These are phyloP conservation scores for Parsonsia alboflavescens DNA, from an alignment of 257 asterid genomes.

Conservation along the genomic window DNA sequence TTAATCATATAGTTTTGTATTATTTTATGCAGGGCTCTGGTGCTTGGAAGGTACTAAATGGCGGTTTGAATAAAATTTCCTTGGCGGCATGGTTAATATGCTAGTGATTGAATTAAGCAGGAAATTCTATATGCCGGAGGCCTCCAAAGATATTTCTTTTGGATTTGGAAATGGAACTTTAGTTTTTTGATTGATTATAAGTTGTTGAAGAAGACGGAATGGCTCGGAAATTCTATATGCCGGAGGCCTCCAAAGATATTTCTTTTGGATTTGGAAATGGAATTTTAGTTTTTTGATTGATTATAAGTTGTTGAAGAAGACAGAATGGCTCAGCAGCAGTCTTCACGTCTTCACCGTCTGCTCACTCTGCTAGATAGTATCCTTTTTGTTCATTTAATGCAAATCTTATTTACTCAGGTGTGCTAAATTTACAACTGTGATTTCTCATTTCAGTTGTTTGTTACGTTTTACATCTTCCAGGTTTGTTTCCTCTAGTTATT, in stretches of 20 bases:
- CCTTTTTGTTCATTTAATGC: slow-evolving; percentile 35
- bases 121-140: slow-evolving; percentile 24
- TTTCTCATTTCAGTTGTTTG: neutral
- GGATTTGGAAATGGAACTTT: slow-evolving; percentile 26
- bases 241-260: slow-evolving; percentile 25
- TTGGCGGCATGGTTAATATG: slow-evolving; percentile 29
- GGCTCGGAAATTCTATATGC: slow-evolving; percentile 22
- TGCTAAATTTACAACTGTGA: neutral
- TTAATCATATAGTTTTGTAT: neutral
- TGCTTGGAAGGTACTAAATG: slow-evolving; percentile 23
- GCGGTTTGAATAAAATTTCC: slow-evolving; percentile 1
- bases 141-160: slow-evolving; percentile 19
- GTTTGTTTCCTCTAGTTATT: neutral
- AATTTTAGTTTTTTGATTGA: slow-evolving; percentile 32
- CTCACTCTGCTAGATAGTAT: slow-evolving; percentile 97
- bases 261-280: slow-evolving; percentile 23
- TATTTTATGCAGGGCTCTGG: slow-evolving; percentile 16
- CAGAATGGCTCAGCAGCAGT: slow-evolving; percentile 87
- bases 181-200: slow-evolving; percentile 33
- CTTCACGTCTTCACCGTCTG: slow-evolving; percentile 90
- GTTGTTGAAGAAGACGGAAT: no score
- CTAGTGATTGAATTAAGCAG: slow-evolving; percentile 26
- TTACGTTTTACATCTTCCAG: neutral
- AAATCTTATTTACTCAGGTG: neutral
- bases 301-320: slow-evolving; percentile 25